Percentiles rank a stretch among this genome's conserved stretches.
Evolutionary conservation across 805 yeast genomes (phyloP).

Genomic region (Candida chilensis): DNA sequence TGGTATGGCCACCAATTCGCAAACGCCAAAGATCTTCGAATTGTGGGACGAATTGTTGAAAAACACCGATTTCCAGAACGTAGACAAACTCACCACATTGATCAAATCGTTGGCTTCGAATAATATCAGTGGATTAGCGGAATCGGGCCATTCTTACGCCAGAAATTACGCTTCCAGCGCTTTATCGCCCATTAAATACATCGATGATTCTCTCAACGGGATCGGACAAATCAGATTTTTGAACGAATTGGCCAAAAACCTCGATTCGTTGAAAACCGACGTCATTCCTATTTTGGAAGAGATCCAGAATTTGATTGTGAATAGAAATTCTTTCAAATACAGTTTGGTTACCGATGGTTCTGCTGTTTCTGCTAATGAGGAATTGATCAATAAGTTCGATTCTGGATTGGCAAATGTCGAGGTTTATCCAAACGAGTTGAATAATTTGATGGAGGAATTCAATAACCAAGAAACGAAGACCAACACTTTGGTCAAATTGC

Average conservation of each 20-base stretch:
- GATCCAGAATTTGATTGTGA: conserved; percentile 35
- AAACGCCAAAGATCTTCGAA: conserved; percentile 49
- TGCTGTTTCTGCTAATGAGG: conserved; percentile 19
- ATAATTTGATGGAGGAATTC: no score
- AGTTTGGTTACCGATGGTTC: conserved; percentile 52
- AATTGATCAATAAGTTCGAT: conserved; percentile 16
- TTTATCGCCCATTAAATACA: conserved; percentile 47
- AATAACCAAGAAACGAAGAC: background rate
- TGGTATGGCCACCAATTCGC: conserved; percentile 65
- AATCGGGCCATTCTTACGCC: conserved; percentile 84
- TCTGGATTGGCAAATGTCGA: no score
- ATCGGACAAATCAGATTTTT: conserved; percentile 69
- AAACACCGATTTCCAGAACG: conserved; percentile 58
- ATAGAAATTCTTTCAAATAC: conserved; percentile 34
- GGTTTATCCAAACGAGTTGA: no score
- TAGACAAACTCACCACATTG: conserved; percentile 63
- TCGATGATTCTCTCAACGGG: conserved; percentile 65
- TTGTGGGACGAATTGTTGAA: conserved; percentile 62
- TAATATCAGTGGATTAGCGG: conserved; percentile 72
- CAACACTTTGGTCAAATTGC: conserved; percentile 54
- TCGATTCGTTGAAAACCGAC: conserved; percentile 43
- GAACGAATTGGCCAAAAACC: conserved; percentile 40
- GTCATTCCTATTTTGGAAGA: conserved; percentile 56
- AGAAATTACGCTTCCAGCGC: conserved; percentile 56
- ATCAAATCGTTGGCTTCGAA: conserved; percentile 70